Evolutionary conservation across 2,329 filamentous ascomycete species (phyloP).

Genomic region (Ploettnerulaceae sp.): DNA sequence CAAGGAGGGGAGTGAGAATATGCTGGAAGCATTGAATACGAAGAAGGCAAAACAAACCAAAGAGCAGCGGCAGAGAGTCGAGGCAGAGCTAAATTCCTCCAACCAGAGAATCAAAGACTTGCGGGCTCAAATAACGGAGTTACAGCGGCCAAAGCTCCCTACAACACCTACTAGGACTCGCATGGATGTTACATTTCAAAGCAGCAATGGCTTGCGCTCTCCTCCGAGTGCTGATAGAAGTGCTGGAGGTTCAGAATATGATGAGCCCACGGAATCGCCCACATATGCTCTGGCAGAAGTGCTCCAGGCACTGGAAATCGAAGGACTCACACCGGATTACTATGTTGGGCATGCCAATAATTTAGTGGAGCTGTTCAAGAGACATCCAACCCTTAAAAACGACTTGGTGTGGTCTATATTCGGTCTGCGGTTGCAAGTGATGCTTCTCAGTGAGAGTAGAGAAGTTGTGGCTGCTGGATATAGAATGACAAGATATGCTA

Average conservation of each 20-base stretch:
- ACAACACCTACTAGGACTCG: constrained; percentile 46
- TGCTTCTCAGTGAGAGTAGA: constrained; percentile 91
- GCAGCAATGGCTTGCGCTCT: constrained; percentile 47
- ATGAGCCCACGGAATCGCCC: constrained; percentile 75
- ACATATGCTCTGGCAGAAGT: constrained; percentile 89
- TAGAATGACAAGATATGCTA: constrained; percentile 86
- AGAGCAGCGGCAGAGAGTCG: constrained; percentile 71
- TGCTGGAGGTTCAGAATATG: constrained; percentile 55
- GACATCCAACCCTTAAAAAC: constrained; percentile 89
- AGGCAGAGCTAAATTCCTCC: constrained; percentile 85
- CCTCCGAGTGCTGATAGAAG: constrained; percentile 52
- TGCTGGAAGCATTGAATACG: constrained; percentile 87
- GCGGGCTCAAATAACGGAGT: constrained; percentile 54
- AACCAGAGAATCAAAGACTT: constrained; percentile 66
- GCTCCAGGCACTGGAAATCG: constrained; percentile 80
- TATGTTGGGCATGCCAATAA: constrained; percentile 91
- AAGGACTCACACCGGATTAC: constrained; percentile 86
- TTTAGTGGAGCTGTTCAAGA: constrained; percentile 93
- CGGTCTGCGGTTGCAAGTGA: constrained; percentile 86
- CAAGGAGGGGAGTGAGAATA: constrained; percentile 94
- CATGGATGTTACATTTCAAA: constrained; percentile 43
- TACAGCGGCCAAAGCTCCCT: constrained; percentile 46
- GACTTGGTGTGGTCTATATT: constrained; percentile 96
- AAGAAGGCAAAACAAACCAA: constrained; percentile 96
- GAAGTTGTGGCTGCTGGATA: constrained; percentile 96